Percentiles rank a stretch among this genome's conserved stretches.
Evolutionary conservation across 148 eudicot species (phyloP).

Genomic region (Euryodendron excelsum): DNA sequence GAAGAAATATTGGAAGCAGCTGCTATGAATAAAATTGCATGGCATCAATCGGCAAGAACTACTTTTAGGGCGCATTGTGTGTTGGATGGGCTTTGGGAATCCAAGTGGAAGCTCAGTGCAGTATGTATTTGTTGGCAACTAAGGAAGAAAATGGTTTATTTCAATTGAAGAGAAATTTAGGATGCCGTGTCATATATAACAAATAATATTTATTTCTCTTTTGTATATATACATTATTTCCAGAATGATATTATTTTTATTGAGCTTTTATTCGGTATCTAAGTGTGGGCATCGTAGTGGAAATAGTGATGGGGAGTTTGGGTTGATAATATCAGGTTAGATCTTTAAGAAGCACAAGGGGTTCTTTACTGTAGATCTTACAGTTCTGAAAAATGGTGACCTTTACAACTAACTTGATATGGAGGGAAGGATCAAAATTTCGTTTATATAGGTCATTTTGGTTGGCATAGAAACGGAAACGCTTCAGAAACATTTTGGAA

Average conservation of each 20-base stretch:
- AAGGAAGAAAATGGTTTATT: background rate
- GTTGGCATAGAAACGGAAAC: no score
- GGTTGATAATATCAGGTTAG: constrained; percentile 1
- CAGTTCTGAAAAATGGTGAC: background rate
- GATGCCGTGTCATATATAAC: background rate
- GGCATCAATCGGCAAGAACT: background rate
- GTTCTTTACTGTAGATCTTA: background rate
- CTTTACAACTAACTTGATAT: background rate
- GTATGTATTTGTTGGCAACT: background rate
- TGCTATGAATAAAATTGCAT: background rate
- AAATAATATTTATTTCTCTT: background rate
- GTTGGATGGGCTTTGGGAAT: background rate
- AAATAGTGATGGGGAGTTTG: background rate
- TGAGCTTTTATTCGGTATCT: background rate
- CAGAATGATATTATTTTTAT: background rate
- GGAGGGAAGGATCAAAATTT: background rate
- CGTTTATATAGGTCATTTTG: no score
- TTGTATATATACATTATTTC: background rate
- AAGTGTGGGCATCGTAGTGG: background rate
- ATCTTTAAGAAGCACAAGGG: background rate
- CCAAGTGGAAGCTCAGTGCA: background rate
- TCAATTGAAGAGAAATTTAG: background rate
- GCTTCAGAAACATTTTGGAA: no score
- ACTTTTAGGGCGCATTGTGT: background rate
- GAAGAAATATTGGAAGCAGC: background rate